These are phyloP conservation scores for Narthecium ossifragum DNA, from an alignment of 106 monocot genomes.

Conservation along the genomic window DNA sequence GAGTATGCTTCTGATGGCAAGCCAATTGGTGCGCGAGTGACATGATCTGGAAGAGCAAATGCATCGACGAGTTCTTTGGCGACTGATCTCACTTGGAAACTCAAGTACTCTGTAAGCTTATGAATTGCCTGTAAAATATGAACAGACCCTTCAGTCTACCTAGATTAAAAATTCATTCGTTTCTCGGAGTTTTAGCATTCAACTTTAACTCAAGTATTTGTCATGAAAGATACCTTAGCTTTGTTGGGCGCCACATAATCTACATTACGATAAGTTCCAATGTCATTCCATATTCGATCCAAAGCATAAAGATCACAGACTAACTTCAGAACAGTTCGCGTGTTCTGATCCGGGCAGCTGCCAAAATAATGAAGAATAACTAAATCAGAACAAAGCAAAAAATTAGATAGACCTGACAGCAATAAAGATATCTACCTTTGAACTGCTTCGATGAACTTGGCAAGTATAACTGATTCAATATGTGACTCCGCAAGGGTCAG, in stretches of 20 bases:
- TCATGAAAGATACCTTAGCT: conserved; percentile 62
- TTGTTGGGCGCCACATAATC: conserved; percentile 97
- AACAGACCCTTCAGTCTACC: not conserved
- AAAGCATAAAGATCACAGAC: conserved; percentile 93
- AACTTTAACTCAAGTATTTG: not conserved
- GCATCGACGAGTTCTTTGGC: conserved; percentile 82
- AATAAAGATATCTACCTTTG: conserved; percentile 26
- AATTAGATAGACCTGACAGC: not conserved
- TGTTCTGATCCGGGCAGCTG: conserved; percentile 78
- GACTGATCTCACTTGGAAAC: conserved; percentile 75
- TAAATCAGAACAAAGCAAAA: not conserved
- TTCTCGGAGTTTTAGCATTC: too few relatives aligned
- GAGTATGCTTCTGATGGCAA: conserved; percentile 76
- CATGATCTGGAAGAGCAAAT: conserved; percentile 76
- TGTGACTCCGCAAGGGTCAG: conserved; percentile 92
- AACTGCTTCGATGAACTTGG: conserved; percentile 75
- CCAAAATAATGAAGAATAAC: conserved; percentile 6
- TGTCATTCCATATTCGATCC: conserved; percentile 91
- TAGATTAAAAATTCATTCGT: too few relatives aligned
- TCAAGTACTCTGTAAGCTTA: conserved; percentile 72
- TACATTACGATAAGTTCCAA: conserved; percentile 89
- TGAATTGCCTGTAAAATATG: conserved; percentile 67
- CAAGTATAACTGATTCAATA: conserved; percentile 89
- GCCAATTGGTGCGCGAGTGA: conserved; percentile 81
- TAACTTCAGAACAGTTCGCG: conserved; percentile 67